These are phyloP conservation scores for Xylaria sp. DNA, from an alignment of 2,329 filamentous ascomycete species.

Conservation along the genomic window DNA sequence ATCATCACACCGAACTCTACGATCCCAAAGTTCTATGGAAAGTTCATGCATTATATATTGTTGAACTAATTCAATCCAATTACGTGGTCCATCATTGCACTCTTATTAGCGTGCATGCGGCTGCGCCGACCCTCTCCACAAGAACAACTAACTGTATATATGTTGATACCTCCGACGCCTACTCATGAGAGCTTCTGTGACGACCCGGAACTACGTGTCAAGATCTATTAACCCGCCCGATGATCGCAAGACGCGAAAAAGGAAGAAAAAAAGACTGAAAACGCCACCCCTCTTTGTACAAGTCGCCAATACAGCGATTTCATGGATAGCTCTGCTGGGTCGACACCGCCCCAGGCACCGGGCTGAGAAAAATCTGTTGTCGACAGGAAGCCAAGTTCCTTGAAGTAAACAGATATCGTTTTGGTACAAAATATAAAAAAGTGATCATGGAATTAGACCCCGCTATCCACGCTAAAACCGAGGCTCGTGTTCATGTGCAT, in stretches of 20 bases:
- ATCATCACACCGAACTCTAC: background rate
- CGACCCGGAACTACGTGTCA: conserved; percentile 23
- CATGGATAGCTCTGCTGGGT: conserved; percentile 4
- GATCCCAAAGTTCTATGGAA: background rate
- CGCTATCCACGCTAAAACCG: conserved; percentile 1
- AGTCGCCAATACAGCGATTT: conserved; percentile 20
- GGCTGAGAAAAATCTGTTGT: conserved; percentile 10
- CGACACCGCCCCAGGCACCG: conserved; percentile 17
- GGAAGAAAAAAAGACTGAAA: conserved; percentile 5
- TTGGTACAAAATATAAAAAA: conserved; percentile 47
- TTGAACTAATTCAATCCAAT: conserved; percentile 32
- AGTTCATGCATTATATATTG: conserved; percentile 29
- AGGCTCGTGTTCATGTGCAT: background rate
- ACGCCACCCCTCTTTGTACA: conserved; percentile 34
- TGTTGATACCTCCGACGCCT: conserved; percentile 38
- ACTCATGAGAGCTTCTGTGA: conserved; percentile 29
- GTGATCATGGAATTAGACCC: conserved; percentile 32
- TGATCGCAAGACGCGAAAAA: conserved; percentile 20
- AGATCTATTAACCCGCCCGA: conserved; percentile 35
- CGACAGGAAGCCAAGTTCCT: background rate
- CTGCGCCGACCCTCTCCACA: conserved; percentile 13
- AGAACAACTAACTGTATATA: conserved; percentile 31
- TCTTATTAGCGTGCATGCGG: conserved; percentile 8
- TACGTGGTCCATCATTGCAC: conserved; percentile 20
- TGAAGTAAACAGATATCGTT: conserved; percentile 37